Base-by-base conservation (phyloP, 2,329 filamentous ascomycete genomes). In the Pleomassaria siparia region DNA sequence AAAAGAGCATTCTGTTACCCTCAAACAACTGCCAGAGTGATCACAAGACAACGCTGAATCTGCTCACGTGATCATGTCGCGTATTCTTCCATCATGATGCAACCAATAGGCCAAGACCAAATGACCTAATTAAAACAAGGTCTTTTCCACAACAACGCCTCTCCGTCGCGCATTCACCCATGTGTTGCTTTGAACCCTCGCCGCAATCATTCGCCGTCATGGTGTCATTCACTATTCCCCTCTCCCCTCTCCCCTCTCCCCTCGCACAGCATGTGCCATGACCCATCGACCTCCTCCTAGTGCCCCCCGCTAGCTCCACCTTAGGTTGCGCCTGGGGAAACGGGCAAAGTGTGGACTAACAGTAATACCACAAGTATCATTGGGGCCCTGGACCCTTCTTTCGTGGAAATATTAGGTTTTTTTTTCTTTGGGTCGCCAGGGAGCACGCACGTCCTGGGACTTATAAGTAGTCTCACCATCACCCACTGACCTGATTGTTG, bases 311-410 rank as follows among this genome's bases (percentile, higher is more conserved):
- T 58, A 53, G 46, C 52, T 58, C 58, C 62, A 16, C 45, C 58
- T 57, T 46, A 53, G 49, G 8, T 13, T 9, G 48, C 10, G 18
- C 18, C 8, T 41, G 39, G 26, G n/a, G 53, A 55, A 50, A 57
- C 59, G 55, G 60, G 55, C 53, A 57, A 59, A 58, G 55, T 50
- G 40, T 56, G 62, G 63, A 67, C 63, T 67, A 67, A 63, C 62
- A 58, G 51, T n/a, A n/a, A n/a, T n/a, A n/a, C n/a, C n/a, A n/a
- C n/a, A n/a, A 26, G 53, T 59, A 62, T 61, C 58, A 60, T 51
- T 47, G 37, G 13, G 28, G n/a, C 26, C 28, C 5, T 25, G 21
- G 29, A 55, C 53, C 53, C 56, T 48, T 51, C 52, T 59, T 63
- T 64, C n/a, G n/a, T n/a, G n/a, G n/a, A n/a, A n/a, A n/a, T n/a